Conservation (phyloP, 345 rosid genomes). For the Moricandia moricandioides region DNA sequence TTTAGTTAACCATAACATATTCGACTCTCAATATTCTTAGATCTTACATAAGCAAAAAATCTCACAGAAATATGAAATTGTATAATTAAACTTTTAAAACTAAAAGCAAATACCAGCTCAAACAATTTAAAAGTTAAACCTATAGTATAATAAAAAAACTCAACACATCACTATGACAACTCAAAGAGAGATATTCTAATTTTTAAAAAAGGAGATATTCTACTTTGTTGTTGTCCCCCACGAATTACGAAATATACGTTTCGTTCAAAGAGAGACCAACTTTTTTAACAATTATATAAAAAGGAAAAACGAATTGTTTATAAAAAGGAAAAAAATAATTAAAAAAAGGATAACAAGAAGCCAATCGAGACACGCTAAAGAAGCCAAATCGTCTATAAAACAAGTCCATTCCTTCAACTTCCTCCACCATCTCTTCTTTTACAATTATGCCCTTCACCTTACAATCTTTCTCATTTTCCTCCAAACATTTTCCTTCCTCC, state of each 20-base stretch:
- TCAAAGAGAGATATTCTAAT: too few species aligned
- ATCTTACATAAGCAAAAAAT: too few species aligned
- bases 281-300: not conserved
- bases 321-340: not conserved
- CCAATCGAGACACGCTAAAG: constrained; percentile 5
- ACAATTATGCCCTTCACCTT: not conserved
- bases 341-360: not conserved
- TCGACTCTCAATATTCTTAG: too few species aligned
- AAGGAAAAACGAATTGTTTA: not conserved
- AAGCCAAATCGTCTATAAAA: constrained; percentile 1
- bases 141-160: too few species aligned
- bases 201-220: not conserved
- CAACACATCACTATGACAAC: too few species aligned
- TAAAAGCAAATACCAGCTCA: too few species aligned
- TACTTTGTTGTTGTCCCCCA: not conserved
- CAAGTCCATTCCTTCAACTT: not conserved
- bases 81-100: too few species aligned
- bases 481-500: not conserved
- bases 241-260: not conserved
- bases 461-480: not conserved
- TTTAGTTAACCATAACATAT: too few species aligned
- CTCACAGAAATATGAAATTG: too few species aligned
- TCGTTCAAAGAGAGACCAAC: not conserved
- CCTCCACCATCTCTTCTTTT: not conserved
- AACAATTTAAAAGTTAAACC: too few species aligned